These are phyloP conservation scores for Zychaea mexicana DNA, from an alignment of 371 early-diverging fungal genomes.

Conservation along the genomic window DNA sequence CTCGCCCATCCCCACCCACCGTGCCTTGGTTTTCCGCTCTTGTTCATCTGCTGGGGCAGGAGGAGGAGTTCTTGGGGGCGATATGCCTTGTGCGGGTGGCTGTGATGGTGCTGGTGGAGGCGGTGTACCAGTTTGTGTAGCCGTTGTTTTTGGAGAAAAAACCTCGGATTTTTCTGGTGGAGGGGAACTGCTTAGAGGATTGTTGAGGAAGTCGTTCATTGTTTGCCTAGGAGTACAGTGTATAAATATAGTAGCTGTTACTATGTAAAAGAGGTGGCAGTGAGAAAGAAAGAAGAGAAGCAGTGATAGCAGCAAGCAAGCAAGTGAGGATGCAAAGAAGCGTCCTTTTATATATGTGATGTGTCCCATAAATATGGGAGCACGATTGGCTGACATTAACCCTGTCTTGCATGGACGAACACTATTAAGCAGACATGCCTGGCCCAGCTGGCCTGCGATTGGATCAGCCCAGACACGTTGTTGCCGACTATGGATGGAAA, in stretches of 20 bases:
- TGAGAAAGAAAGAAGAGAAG: too few species aligned
- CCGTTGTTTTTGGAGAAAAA: background rate
- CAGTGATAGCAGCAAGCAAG: too few species aligned
- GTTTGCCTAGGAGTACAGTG: too few species aligned
- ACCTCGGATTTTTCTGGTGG: background rate
- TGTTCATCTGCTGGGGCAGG: constrained; percentile 10
- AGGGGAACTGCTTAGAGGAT: constrained; percentile 3
- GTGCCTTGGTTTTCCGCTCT: constrained; percentile 14
- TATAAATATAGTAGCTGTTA: too few species aligned
- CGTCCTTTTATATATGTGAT: too few species aligned
- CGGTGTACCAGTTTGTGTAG: constrained; percentile 16
- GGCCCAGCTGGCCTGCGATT: background rate
- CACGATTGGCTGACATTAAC: background rate
- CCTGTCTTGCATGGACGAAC: background rate
- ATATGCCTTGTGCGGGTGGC: constrained; percentile 10
- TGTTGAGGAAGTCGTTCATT: background rate
- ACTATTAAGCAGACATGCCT: background rate
- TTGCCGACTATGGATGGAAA: background rate
- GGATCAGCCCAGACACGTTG: background rate
- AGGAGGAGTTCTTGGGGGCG: constrained; percentile 49
- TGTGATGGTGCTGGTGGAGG: constrained; percentile 15
- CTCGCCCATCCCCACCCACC: constrained; percentile 63
- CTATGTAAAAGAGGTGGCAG: too few species aligned
- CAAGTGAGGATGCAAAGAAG: too few species aligned
- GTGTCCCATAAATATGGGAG: too few species aligned